Base-by-base conservation (phyloP, 331 rosid species). In the Telfairia occidentalis region DNA sequence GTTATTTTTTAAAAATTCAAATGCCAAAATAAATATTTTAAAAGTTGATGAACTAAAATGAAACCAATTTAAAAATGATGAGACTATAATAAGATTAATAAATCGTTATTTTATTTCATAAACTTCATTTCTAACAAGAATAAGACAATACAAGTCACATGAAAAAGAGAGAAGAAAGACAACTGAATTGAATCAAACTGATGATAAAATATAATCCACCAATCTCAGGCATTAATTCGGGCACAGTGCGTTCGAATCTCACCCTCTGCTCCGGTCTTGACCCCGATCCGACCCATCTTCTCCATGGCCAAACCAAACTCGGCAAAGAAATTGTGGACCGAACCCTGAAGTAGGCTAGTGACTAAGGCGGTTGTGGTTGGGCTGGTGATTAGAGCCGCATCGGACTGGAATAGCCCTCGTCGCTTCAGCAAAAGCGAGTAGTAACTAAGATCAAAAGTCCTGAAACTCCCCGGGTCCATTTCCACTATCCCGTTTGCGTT, bases 381-480 rank as follows among this genome's bases (percentile, higher is more conserved):
- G 81, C 84, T 85, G 5, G 67, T 75, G 37, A 83, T 81, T 58
- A 94, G 80, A 28, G 89, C 87, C 32, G 87, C 72, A 80, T 94
- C 98, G 4, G 98, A 94, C 77, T 80, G 58, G 75, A 94, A 91
- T 2, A 94, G 80, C 0, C 92, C 96, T 19, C 98, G 73, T 70
- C 95, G 75, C 82, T 91, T 89, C 24, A 87, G 53, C 0, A 94
- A 66, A 10, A 70, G 86, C 0, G 76, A 49, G 65, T 79, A 94
- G 77, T 88, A 94, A 82, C 88, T 71, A 2, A 88, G 85, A 79
- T 94, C 98, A 78, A 94, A 94, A 23, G 92, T 84, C 5, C 83
- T 74, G 48, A 69, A 79, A 58, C 97, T 94, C 57, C 98, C 98
- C 0, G 98, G 98, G 78, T 94, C 98, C 98, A 94, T 87, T 80